Evolutionary conservation across 805 yeast species (phyloP).

Genomic region (Ogataea nitratoaversa): DNA sequence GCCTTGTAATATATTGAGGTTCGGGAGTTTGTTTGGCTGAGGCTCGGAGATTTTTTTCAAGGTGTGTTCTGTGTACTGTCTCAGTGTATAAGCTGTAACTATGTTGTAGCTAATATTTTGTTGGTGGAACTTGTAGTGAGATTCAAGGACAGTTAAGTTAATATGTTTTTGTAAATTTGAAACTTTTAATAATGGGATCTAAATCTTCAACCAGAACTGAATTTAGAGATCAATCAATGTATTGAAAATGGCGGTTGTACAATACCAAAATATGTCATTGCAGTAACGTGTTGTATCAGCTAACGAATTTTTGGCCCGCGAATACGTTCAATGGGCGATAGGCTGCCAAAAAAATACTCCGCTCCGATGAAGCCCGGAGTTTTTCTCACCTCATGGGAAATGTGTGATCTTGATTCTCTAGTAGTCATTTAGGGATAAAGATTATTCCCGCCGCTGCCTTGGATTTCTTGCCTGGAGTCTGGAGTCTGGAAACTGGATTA

Average conservation of each 20-base stretch:
- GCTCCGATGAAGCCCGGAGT: conserved; percentile 22
- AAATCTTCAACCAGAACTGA: neutral
- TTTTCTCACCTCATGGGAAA: conserved; percentile 4
- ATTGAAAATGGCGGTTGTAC: neutral
- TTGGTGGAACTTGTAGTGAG: neutral
- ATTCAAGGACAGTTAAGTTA: too few relatives aligned
- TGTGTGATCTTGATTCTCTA: conserved; percentile 1
- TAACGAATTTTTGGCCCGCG: neutral
- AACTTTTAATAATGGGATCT: too few relatives aligned
- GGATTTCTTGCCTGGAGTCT: too few relatives aligned
- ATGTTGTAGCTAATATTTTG: too few relatives aligned
- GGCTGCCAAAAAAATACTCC: conserved; percentile 7
- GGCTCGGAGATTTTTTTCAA: neutral
- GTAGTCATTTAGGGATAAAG: too few relatives aligned
- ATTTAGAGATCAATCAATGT: neutral
- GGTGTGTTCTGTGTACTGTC: neutral
- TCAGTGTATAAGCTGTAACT: neutral
- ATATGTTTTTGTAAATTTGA: too few relatives aligned
- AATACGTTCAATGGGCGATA: neutral
- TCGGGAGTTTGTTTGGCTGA: neutral
- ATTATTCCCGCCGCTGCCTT: too few relatives aligned
- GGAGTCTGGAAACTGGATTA: too few relatives aligned
- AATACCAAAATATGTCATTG: neutral
- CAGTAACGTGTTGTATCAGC: too few relatives aligned
- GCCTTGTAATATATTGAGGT: neutral